Percentiles rank a stretch among this genome's conserved stretches.
These are phyloP conservation scores for Pseudonitzschia multiseries DNA, from an alignment of 108 stramenopile genomes.

Conservation along the genomic window DNA sequence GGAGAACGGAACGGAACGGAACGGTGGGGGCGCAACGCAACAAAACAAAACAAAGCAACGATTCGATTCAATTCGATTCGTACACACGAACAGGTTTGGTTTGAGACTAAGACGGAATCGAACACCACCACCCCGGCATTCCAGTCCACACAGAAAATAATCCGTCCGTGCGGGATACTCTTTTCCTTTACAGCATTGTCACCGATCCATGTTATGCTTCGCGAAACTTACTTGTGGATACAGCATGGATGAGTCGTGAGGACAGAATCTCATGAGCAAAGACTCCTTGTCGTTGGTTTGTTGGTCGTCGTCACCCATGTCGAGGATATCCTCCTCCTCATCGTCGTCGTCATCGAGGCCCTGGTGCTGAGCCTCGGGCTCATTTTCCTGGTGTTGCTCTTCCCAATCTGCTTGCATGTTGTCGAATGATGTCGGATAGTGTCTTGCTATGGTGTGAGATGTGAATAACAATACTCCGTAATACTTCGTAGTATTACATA, in stretches of 20 bases:
- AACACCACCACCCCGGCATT: too few relatives aligned
- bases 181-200: not conserved
- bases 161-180: too few relatives aligned
- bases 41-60: too few relatives aligned
- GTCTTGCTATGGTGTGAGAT: not conserved
- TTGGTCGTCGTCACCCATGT: constrained; percentile 46
- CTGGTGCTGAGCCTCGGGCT: constrained; percentile 29
- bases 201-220: not conserved
- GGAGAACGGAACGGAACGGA: not conserved
- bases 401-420: constrained; percentile 3
- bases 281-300: constrained; percentile 43
- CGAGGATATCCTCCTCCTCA: constrained; percentile 66
- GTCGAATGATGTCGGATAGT: not conserved
- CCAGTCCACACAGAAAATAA: too few relatives aligned
- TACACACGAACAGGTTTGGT: not conserved
- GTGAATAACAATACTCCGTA: too few relatives aligned
- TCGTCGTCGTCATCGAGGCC: constrained; percentile 66
- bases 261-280: constrained; percentile 87
- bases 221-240: constrained; percentile 78
- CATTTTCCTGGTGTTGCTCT: constrained; percentile 23
- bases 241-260: constrained; percentile 89
- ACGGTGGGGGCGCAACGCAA: not conserved
- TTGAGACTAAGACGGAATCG: too few relatives aligned
- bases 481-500: too few relatives aligned
- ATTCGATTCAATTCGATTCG: not conserved